Evolutionary conservation across 352 stramenopile genomes (phyloP).

Genomic region (Blastocystis sp.): DNA sequence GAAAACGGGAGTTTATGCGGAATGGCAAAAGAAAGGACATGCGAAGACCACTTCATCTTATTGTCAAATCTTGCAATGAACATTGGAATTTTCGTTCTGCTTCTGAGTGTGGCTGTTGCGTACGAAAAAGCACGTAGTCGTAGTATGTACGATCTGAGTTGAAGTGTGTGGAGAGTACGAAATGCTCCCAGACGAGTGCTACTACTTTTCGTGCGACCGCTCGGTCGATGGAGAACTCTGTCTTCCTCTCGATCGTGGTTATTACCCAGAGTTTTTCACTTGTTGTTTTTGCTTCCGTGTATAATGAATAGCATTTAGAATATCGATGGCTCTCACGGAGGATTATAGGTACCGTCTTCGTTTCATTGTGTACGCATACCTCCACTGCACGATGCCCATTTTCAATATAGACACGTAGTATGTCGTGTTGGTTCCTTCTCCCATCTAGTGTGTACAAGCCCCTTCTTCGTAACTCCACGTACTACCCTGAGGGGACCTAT

Average conservation of each 20-base stretch:
- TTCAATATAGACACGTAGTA: slow-evolving; percentile 34
- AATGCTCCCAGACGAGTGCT: slow-evolving; percentile 5
- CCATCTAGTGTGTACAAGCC: slow-evolving; percentile 34
- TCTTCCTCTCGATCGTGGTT: background rate
- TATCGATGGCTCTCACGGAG: background rate
- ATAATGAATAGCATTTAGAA: slow-evolving; percentile 7
- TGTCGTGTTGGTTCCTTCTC: background rate
- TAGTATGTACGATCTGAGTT: background rate
- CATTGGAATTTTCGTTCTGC: too few relatives aligned
- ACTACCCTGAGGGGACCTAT: slow-evolving; percentile 2
- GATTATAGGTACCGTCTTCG: slow-evolving; percentile 35
- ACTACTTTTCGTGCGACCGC: background rate
- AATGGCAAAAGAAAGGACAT: too few relatives aligned
- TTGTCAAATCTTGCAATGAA: too few relatives aligned
- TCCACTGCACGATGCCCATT: slow-evolving; percentile 28
- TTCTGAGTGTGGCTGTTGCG: too few relatives aligned
- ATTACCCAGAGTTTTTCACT: background rate
- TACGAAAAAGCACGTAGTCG: background rate
- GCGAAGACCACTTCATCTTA: too few relatives aligned
- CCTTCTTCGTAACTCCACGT: background rate
- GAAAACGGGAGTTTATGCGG: too few relatives aligned
- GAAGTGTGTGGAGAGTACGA: slow-evolving; percentile 36
- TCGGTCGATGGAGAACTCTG: background rate
- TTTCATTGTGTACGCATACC: slow-evolving; percentile 8
- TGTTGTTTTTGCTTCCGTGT: background rate